Percentiles rank a stretch among this genome's conserved stretches.
Evolutionary conservation across 768 basidiomycete genomes (phyloP).

Genomic region (Guyanaporus albipodus): DNA sequence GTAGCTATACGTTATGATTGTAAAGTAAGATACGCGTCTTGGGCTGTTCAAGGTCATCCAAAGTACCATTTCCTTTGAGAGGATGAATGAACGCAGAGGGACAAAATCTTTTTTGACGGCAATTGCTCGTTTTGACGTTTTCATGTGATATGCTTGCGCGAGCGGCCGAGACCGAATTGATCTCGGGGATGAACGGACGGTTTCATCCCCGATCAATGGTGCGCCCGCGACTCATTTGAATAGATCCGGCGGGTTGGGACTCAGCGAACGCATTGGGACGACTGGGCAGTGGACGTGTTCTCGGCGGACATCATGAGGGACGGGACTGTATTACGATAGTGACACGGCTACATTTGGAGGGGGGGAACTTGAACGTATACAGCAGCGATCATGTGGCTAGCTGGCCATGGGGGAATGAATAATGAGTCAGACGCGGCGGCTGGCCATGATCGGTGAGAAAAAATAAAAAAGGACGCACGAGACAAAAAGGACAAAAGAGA

Average conservation of each 20-base stretch:
- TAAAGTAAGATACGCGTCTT: conserved; percentile 30
- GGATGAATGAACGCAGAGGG: neutral
- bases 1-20: conserved; percentile 37
- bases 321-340: conserved; percentile 14
- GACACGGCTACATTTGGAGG: conserved; percentile 21
- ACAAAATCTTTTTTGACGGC: neutral
- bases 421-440: conserved; percentile 13
- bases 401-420: conserved; percentile 9
- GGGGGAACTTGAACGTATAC: conserved; percentile 11
- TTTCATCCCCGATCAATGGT: conserved; percentile 13
- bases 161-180: neutral
- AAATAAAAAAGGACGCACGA: conserved; percentile 21
- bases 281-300: conserved; percentile 3
- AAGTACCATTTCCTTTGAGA: neutral
- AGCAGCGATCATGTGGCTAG: conserved; percentile 24
- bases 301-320: conserved; percentile 20
- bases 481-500: neutral
- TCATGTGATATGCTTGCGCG: conserved; percentile 17
- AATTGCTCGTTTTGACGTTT: neutral
- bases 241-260: conserved; percentile 5
- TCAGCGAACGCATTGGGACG: neutral
- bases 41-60: conserved; percentile 3
- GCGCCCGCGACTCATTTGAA: conserved; percentile 10
- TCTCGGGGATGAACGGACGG: conserved; percentile 7
- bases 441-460: conserved; percentile 19